phyloP scores from a whole-genome alignment of 1,139 yeast species.

The Chernovozyma aurita region DNA sequence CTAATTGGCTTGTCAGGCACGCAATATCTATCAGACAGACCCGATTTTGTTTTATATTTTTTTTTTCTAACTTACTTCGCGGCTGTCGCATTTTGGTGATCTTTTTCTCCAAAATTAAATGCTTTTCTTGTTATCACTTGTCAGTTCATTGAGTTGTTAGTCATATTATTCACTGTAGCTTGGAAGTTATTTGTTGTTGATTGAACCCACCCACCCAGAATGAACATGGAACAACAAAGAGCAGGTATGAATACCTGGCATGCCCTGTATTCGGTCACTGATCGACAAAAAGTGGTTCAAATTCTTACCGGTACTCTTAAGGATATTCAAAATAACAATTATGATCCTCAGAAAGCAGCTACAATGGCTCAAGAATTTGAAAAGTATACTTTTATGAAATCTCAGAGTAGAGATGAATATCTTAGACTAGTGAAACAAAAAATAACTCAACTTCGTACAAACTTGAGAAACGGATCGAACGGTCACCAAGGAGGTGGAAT shows the following conservation, averaged over 20 bases:
- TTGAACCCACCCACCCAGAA: neutral
- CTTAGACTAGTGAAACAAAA: slow-evolving; percentile 35
- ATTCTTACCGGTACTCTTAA: slow-evolving; percentile 35
- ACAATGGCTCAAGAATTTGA: slow-evolving; percentile 45
- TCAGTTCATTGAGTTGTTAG: neutral
- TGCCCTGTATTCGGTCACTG: slow-evolving; percentile 32
- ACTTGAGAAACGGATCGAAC: slow-evolving; percentile 11
- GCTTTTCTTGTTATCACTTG: neutral
- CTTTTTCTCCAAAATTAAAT: neutral
- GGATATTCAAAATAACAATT: slow-evolving; percentile 34
- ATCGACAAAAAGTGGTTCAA: slow-evolving; percentile 42
- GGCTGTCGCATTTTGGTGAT: slow-evolving; percentile 1
- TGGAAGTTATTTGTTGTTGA: too few species aligned
- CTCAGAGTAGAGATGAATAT: slow-evolving; percentile 39
- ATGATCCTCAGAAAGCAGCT: slow-evolving; percentile 36
- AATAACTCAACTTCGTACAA: slow-evolving; percentile 32
- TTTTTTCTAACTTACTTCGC: neutral
- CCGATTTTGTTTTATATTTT: neutral
- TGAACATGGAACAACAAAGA: slow-evolving; percentile 14
- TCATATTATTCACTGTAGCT: too few species aligned
- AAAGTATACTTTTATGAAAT: slow-evolving; percentile 36
- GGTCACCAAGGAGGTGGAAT: neutral
- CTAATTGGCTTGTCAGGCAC: too few species aligned
- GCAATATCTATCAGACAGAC: neutral
- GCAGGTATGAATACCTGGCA: slow-evolving; percentile 36